Percentiles rank a stretch among this genome's conserved stretches.
These are phyloP conservation scores for Camelina neglecta DNA, from an alignment of 345 rosid genomes.

Conservation along the genomic window DNA sequence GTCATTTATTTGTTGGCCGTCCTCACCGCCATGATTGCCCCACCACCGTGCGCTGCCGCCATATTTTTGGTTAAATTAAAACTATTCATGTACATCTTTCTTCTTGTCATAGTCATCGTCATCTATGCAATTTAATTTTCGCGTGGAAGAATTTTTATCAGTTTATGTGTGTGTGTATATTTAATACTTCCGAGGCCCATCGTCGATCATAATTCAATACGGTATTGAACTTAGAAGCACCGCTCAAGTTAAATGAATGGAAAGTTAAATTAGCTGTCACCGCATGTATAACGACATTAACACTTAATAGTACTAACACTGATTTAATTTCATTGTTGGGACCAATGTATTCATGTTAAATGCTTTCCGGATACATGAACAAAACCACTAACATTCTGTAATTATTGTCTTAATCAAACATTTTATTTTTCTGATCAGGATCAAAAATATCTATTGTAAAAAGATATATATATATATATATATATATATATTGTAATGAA, in stretches of 20 bases:
- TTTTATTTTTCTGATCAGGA: too few species aligned
- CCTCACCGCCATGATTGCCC: slow-evolving; percentile 9
- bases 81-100: not conserved
- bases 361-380: too few species aligned
- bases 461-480: too few species aligned
- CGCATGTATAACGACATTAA: not conserved
- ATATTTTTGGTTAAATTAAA: not conserved
- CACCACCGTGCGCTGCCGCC: slow-evolving; percentile 13
- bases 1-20: slow-evolving; percentile 24
- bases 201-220: not conserved
- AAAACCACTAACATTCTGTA: too few species aligned
- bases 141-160: not conserved
- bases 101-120: not conserved
- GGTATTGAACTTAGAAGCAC: not conserved
- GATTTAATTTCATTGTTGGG: too few species aligned
- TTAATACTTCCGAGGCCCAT: not conserved
- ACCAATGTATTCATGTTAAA: too few species aligned
- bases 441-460: too few species aligned
- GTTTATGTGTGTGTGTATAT: not conserved
- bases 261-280: not conserved
- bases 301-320: too few species aligned
- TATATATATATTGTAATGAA: too few species aligned
- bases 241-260: slow-evolving; percentile 11
- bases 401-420: too few species aligned
- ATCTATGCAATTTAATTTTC: not conserved